phyloP scores from a whole-genome alignment of 1,284 basidiomycete genomes.

The Earliella scabrosa region DNA sequence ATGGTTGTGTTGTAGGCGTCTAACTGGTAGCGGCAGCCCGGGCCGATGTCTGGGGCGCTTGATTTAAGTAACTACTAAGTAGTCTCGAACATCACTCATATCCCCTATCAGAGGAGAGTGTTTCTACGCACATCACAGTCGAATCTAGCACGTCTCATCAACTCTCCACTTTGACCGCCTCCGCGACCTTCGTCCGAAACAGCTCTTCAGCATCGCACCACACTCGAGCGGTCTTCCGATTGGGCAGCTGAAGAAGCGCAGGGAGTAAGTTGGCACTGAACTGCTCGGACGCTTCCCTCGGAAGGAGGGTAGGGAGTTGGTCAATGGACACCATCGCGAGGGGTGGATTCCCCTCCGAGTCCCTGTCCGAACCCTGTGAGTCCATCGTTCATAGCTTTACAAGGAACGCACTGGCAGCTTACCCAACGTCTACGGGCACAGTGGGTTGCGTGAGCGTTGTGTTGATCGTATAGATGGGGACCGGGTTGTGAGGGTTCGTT shows the following conservation, averaged over 20 bases:
- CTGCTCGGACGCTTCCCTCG: conserved; percentile 96
- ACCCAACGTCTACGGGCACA: conserved; percentile 84
- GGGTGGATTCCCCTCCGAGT: conserved; percentile 56
- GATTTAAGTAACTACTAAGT: no score
- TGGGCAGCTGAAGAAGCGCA: conserved; percentile 82
- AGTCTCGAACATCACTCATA: no score
- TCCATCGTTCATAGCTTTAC: no score
- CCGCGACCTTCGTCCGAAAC: conserved; percentile 79
- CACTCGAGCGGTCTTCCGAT: conserved; percentile 70
- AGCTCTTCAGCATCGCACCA: conserved; percentile 93
- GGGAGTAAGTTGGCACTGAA: conserved; percentile 93
- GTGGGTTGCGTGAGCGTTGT: conserved; percentile 96
- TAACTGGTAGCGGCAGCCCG: no score
- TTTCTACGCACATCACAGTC: no score
- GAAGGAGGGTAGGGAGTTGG: conserved; percentile 95
- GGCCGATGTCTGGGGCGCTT: no score
- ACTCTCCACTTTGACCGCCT: conserved; percentile 55
- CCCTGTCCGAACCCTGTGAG: background rate
- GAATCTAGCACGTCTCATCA: no score
- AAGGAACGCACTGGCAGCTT: no score
- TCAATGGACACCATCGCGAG: conserved; percentile 96
- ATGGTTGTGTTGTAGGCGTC: no score
- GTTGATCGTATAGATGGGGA: conserved; percentile 95
- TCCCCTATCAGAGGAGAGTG: no score
- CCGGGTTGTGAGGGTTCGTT: conserved; percentile 98